Evolutionary conservation across 495 filamentous ascomycete genomes (phyloP).

Genomic region (Extremus antarcticus): DNA sequence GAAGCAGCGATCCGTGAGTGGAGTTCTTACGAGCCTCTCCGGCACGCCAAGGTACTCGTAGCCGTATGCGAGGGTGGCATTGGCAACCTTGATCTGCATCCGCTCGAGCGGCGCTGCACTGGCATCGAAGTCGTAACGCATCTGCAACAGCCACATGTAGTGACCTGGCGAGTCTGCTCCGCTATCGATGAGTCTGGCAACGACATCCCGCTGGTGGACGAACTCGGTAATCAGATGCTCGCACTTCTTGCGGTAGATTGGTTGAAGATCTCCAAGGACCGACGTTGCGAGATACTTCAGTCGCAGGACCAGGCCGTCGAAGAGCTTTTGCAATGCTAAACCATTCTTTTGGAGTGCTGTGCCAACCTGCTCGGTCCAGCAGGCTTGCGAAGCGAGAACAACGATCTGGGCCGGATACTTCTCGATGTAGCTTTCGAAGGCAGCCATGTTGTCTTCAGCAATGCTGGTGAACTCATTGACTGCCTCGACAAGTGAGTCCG

Average conservation of each 20-base stretch:
- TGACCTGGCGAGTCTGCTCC: constrained; percentile 70
- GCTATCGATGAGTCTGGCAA: constrained; percentile 65
- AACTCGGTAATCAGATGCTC: constrained; percentile 98
- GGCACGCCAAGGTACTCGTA: constrained; percentile 97
- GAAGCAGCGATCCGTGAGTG: constrained; percentile 95
- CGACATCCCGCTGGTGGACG: constrained; percentile 89
- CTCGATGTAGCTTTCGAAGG: constrained; percentile 65
- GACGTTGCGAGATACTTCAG: constrained; percentile 73
- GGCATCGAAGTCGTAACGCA: constrained; percentile 83
- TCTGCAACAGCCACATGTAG: constrained; percentile 89
- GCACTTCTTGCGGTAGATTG: constrained; percentile 84
- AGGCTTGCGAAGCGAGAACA: constrained; percentile 86
- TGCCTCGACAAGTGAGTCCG: constrained; percentile 80
- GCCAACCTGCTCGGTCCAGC: constrained; percentile 82
- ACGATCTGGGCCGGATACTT: constrained; percentile 88
- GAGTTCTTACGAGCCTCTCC: constrained; percentile 89
- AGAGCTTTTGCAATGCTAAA: constrained; percentile 51
- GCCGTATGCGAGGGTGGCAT: constrained; percentile 87
- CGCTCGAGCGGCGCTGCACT: constrained; percentile 75
- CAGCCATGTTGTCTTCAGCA: constrained; percentile 46
- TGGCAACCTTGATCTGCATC: constrained; percentile 89
- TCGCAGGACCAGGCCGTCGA: constrained; percentile 65
- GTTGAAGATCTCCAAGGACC: constrained; percentile 81
- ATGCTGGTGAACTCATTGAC: constrained; percentile 64
- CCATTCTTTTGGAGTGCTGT: constrained; percentile 60